Evolutionary conservation across 2,329 filamentous ascomycete species (phyloP), one percentile per base, ranked within the genome.

Genomic region (Stagonosporopsis chrysanthemi): DNA sequence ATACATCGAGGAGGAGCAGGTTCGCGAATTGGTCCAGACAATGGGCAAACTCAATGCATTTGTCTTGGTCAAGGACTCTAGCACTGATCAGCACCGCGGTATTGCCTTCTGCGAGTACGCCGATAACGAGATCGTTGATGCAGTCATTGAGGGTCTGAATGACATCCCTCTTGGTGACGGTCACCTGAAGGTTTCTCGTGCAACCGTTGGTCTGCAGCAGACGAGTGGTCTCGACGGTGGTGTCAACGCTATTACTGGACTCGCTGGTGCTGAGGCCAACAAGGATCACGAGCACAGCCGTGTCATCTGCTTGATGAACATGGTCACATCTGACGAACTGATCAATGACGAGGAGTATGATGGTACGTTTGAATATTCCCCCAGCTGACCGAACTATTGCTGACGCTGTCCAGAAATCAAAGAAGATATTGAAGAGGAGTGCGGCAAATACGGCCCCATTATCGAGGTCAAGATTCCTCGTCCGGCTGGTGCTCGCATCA

Each of bases 21-120:
- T 98, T 7, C 90, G 89, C 38, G 95, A 98, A 79, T 85, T 99
- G 19, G 82, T 99, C 6, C 88, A 90, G 28, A 89, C 92, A 0
- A 98, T 99, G 77, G 95, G 95, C 62, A 91, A 94, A 74, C 86
- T 98, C 42, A 97, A 96, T 76, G 90, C 92, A 0, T 97, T 98
- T 75, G 84, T 94, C 4, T 79, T 99, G 43, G 93, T 95, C 54
- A 96, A 96, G 74, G 94, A 99, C 69, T 86, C 81, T 29, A 86
- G 87, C 62, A 94, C 90, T 1, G 92, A 93, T 52, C 90, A 97
- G 77, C 96, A 92, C 52, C 85, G 92, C 68, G 95, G 95, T 29
- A 92, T 99, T 68, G 94, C 94, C 0, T 99, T 99, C 81, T 96
- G 92, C 78, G 96, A 99, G 77, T 99, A 97, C 68, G 83, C 86